phyloP scores from a whole-genome alignment of 2,329 filamentous ascomycete species.

The Penicillium sp. region DNA sequence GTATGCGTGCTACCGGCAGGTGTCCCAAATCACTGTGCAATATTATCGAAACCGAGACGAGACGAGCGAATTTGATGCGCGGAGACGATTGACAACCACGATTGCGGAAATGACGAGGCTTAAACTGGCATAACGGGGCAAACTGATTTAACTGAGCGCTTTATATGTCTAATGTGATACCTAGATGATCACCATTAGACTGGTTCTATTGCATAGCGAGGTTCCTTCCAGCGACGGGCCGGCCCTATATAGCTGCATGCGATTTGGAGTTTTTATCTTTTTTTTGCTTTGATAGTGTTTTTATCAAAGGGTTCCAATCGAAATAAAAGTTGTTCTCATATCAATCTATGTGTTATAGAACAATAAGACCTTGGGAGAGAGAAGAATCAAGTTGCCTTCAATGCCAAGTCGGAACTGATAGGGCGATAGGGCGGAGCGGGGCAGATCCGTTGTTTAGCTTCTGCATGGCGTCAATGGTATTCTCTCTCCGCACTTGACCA shows the following conservation, averaged over 20 bases:
- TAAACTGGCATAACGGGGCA: conserved; percentile 8
- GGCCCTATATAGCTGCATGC: conserved; percentile 15
- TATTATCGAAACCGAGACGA: conserved; percentile 42
- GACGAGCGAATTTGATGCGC: conserved; percentile 38
- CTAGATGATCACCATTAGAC: neutral
- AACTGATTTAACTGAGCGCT: neutral
- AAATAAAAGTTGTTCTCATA: neutral
- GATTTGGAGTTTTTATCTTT: conserved; percentile 4
- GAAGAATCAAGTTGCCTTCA: neutral
- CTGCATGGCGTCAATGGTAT: conserved; percentile 29
- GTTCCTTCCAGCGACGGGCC: neutral
- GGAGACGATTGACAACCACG: conserved; percentile 35
- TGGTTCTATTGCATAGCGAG: conserved; percentile 1
- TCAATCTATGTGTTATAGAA: neutral
- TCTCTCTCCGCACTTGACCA: conserved; percentile 17
- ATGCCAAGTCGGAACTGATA: conserved; percentile 3
- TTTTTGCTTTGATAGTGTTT: neutral
- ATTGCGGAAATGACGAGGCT: conserved; percentile 33
- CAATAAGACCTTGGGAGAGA: neutral
- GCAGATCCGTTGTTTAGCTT: conserved; percentile 27
- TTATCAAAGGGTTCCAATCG: neutral
- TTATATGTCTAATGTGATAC: conserved; percentile 7
- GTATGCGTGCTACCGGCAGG: conserved; percentile 42
- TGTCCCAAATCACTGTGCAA: conserved; percentile 39
- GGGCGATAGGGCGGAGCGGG: conserved; percentile 24